Percentiles rank a stretch among this genome's conserved stretches.
Evolutionary conservation across 306 rosid species (phyloP).

Genomic region (cucumber (Cucumis sativus)): Cucumber_9930_V3 NC_026661.2:18255001-18255500

Average conservation of each 20-base stretch:
- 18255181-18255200: conserved; percentile 22
- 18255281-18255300: conserved; percentile 3
- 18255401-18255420: too few relatives aligned
- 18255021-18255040: too few relatives aligned
- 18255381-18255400: too few relatives aligned
- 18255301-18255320: background rate
- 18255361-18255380: too few relatives aligned
- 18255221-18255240: conserved; percentile 13
- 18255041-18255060: too few relatives aligned
- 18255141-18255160: conserved; percentile 30
- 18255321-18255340: background rate
- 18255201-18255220: conserved; percentile 6
- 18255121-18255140: conserved; percentile 16
- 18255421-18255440: too few relatives aligned
- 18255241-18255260: background rate
- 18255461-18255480: too few relatives aligned
- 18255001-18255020: too few relatives aligned
- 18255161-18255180: conserved; percentile 38
- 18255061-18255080: too few relatives aligned
- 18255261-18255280: background rate
- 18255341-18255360: background rate
- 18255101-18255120: background rate
- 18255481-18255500: too few relatives aligned
- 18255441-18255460: too few relatives aligned
- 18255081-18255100: too few relatives aligned